Conservation (phyloP, 495 filamentous ascomycete species). For the Penicillium simplicissimum region DNA sequence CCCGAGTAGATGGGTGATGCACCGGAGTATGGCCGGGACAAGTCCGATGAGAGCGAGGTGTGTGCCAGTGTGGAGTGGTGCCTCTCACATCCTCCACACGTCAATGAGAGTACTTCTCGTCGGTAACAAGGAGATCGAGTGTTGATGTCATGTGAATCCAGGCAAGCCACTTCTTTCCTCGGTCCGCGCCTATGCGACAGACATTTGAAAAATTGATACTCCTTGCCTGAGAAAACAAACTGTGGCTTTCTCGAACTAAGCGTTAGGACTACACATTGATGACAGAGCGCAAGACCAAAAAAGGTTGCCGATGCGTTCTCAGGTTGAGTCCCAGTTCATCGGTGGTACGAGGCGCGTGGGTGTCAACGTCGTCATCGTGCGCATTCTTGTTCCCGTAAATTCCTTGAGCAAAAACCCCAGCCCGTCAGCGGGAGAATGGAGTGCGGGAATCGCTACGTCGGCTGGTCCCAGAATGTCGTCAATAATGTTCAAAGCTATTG, state of each 20-base stretch:
- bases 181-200: neutral
- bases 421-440: constrained; percentile 13
- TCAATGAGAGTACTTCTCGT: neutral
- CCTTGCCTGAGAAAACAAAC: neutral
- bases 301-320: neutral
- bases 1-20: neutral
- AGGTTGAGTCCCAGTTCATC: neutral
- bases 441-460: neutral
- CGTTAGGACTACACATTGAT: neutral
- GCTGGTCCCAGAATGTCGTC: constrained; percentile 13
- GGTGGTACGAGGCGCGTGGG: neutral
- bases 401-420: constrained; percentile 12
- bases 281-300: neutral
- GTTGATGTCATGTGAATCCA: neutral
- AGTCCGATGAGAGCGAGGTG: neutral
- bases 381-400: constrained; percentile 24
- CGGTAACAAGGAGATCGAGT: neutral
- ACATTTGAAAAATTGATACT: neutral
- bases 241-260: neutral
- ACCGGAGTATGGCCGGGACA: neutral
- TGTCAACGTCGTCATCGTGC: constrained; percentile 34
- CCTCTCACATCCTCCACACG: constrained; percentile 14
- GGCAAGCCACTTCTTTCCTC: neutral
- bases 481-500: constrained; percentile 31
- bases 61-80: constrained; percentile 1